Percentiles rank a stretch among this genome's conserved stretches.
Conservation (phyloP, 1,284 basidiomycete species). For the Cryptococcus floricola region DNA sequence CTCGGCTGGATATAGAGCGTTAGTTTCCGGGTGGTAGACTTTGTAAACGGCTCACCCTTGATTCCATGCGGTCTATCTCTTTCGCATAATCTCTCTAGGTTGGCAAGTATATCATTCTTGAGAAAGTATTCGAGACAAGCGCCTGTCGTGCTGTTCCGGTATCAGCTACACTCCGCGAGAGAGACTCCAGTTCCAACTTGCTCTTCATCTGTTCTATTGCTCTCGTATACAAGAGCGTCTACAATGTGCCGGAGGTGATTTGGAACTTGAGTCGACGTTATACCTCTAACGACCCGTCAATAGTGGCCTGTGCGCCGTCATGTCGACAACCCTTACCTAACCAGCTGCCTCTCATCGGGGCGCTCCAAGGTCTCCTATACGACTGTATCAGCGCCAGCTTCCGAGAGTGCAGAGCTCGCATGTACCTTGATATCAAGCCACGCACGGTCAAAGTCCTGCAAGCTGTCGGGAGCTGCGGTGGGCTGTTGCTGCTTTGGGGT, state of each 20-base stretch:
- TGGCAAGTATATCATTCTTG: constrained; percentile 79
- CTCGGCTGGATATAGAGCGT: constrained; percentile 54
- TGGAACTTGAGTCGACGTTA: constrained; percentile 76
- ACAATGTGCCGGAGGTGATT: constrained; percentile 74
- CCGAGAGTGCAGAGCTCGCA: neutral
- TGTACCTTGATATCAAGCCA: constrained; percentile 38
- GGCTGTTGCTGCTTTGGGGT: constrained; percentile 22
- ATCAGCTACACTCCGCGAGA: neutral
- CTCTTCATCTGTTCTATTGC: constrained; percentile 76
- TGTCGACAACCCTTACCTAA: constrained; percentile 19
- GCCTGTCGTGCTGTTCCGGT: constrained; percentile 63
- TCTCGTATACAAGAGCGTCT: constrained; percentile 80
- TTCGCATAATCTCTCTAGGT: constrained; percentile 79
- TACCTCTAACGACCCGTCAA: constrained; percentile 56
- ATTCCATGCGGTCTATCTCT: constrained; percentile 76
- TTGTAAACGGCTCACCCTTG: constrained; percentile 50
- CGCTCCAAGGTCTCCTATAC: constrained; percentile 38
- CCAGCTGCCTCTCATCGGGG: constrained; percentile 45
- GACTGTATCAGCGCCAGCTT: neutral
- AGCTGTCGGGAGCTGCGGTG: constrained; percentile 25
- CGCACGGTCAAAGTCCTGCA: constrained; percentile 36
- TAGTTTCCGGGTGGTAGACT: neutral
- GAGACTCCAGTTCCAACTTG: constrained; percentile 52
- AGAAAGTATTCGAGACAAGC: constrained; percentile 85
- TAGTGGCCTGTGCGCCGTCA: neutral